Conservation (phyloP, 2,329 filamentous ascomycete species). For the Thermothelomyces thermophilus region DNA sequence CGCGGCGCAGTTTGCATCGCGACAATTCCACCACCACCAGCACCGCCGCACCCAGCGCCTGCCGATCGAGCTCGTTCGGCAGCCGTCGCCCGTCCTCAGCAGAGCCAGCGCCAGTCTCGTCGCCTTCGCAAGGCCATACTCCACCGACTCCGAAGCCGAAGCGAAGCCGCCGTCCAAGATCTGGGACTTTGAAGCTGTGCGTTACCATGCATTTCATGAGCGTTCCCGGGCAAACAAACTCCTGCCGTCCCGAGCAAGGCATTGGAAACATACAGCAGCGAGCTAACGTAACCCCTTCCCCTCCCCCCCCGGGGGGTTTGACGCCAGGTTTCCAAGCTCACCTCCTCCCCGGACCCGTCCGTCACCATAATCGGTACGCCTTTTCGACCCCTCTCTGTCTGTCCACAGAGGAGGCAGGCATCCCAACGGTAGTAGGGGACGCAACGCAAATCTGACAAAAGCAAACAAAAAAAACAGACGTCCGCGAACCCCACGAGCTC, state of each 20-base stretch:
- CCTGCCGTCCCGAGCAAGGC: too few species aligned
- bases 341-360: constrained; percentile 27
- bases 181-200: constrained; percentile 43
- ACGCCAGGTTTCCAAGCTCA: constrained; percentile 38
- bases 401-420: too few species aligned
- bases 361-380: constrained; percentile 42
- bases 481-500: constrained; percentile 67
- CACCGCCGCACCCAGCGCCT: not conserved
- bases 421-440: too few species aligned
- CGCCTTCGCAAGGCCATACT: constrained; percentile 2
- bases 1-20: not conserved
- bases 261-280: too few species aligned
- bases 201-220: not conserved
- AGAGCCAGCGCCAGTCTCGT: not conserved
- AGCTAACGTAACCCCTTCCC: too few species aligned
- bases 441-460: not conserved
- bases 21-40: too few species aligned
- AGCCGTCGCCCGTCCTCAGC: not conserved
- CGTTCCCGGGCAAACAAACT: not conserved
- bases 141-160: constrained; percentile 5
- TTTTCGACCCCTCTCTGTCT: not conserved
- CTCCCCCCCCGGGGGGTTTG: too few species aligned
- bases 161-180: constrained; percentile 35
- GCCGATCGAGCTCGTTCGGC: not conserved
- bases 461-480: constrained; percentile 40